Evolutionary conservation across 2,329 filamentous ascomycete genomes (phyloP), one percentile per base, ranked within the genome.

Genomic region (Apiospora rasikravindrae): DNA sequence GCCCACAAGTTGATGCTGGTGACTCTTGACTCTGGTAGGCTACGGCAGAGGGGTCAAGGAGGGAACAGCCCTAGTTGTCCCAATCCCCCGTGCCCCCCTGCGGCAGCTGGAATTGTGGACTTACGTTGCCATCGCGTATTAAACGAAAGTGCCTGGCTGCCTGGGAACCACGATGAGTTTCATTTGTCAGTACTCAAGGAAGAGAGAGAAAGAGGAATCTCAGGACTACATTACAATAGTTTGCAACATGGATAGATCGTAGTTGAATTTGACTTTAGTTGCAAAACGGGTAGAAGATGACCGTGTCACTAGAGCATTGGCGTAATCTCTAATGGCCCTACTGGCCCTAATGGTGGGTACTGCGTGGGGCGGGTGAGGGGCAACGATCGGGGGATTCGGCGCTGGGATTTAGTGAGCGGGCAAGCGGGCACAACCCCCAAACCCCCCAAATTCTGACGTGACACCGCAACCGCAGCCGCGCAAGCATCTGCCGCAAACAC

Each of bases 301-400:
- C n/a, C 7, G 24, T 57, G 24, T 57, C 26, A 13, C 13, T n/a
- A 37, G 19, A 37, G 29, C 19, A 37, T 13, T 61, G 29, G 29
- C 53, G 29, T 61, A 2, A 37, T 61, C 53, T 7, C 29, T n/a
- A n/a, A 29, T 19, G 24, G 26, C 33, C 33, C 33, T 33, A 33
- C 33, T 44, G 42, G 42, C 42, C 88, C 82, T 86, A 89, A 76
- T 19, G 44, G 44, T 47, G 44, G 44, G 44, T 37, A 42, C 8
- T 51, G 49, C 49, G 49, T 51, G 49, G 49, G 49, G 49, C n/a
- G 49, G 1, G n/a, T 10, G 45, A n/a, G 45, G 45, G 45, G 45
- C 6, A 49, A n/a, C 22, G 26, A 14, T 29, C 49, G 49, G 49
- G 49, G 24, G 13, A 11, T 53, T 53, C 49, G 49, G 49, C 13